Conservation (phyloP, 257 asterid genomes). For the Coffea canephora region DNA sequence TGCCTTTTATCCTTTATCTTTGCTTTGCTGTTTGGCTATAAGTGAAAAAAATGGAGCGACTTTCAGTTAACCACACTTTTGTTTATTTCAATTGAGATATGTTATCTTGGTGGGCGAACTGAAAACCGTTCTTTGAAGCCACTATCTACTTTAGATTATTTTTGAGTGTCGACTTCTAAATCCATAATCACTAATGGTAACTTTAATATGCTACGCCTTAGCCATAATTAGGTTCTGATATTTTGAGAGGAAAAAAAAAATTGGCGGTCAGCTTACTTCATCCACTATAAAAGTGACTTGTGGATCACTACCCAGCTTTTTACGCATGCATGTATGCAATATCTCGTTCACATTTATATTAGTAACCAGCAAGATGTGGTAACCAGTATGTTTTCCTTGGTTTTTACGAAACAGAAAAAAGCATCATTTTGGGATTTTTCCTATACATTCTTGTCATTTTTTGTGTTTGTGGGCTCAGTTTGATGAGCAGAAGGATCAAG, state of each 20-base stretch:
- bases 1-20: background rate
- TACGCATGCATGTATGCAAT: background rate
- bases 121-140: background rate
- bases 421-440: background rate
- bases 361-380: background rate
- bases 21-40: background rate
- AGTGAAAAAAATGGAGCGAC: background rate
- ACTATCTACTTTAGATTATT: background rate
- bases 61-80: background rate
- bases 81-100: background rate
- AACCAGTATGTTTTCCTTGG: background rate
- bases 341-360: background rate
- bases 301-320: background rate
- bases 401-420: too few relatives aligned
- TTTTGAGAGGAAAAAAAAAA: background rate
- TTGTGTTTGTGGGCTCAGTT: constrained; percentile 50
- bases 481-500: constrained; percentile 90
- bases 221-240: background rate
- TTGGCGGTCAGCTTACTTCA: background rate
- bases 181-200: background rate
- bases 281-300: background rate
- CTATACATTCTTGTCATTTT: background rate
- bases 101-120: background rate
- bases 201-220: background rate
- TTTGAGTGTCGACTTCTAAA: background rate